Evolutionary conservation across 495 filamentous ascomycete genomes (phyloP), one percentile per base, ranked within the genome.

Genomic region (Mytilinidion resinicola): DNA sequence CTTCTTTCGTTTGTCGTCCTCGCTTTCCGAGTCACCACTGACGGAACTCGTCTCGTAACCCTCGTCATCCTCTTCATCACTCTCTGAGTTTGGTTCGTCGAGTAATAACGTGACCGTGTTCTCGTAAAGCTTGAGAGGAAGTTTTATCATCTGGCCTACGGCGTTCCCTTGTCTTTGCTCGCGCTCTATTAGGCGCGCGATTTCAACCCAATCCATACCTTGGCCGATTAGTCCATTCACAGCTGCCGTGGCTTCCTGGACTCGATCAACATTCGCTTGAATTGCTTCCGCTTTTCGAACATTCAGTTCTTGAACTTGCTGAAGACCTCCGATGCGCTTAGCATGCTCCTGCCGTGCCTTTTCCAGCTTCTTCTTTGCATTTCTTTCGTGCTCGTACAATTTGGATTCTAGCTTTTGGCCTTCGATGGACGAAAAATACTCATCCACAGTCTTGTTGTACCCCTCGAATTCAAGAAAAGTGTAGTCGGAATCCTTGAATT

Each of bases 141-240:
- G 71, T 66, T 90, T 88, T 59, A 98, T 95, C 17, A 89, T 85
- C 61, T 86, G 78, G 7, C 93, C 93, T 17, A 96, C 90, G 0
- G 88, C 82, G 63, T 98, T 98, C 12, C 85, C 77, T 55, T 84
- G 77, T 52, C 74, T 79, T 65, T 95, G 86, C 68, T 97, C 91
- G 65, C 87, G 79, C 65, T 96, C 89, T 46, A 98, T 86, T 61
- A 98, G 76, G 30, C 84, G 85, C 9, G 84, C 90, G 66, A 96
- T 88, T 54, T 95, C 87, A 9, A 86, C 83, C 93, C 93, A 98
- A 63, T 97, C 93, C 92, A 96, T 96, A 7, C 90, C 91, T 66
- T 96, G 90, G 8, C 82, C 82, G 38, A 97, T 80, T 14, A 98
- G 74, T 0, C 87, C 88, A 66, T 96, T 97, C 15, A 98, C 82